Conservation (phyloP, 1,284 basidiomycete species). For the Cutaneotrichosporon cavernicola region DNA sequence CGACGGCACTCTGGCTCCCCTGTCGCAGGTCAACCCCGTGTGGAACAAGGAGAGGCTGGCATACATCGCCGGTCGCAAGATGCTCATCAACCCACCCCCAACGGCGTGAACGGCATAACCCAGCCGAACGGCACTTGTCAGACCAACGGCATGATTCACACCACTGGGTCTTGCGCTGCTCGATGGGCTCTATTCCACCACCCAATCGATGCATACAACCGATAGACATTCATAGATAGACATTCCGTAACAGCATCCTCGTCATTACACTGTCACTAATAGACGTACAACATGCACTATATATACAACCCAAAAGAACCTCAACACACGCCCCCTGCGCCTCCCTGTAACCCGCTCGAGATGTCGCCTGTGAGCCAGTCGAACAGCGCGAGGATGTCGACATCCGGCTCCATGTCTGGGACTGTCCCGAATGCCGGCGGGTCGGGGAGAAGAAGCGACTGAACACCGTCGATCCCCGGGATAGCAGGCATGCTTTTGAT, state of each 20-base stretch:
- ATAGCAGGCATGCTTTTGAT: constrained; percentile 21
- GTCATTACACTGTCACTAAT: neutral
- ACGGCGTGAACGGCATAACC: neutral
- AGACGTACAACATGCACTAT: constrained; percentile 4
- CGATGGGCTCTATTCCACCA: neutral
- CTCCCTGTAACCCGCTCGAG: constrained; percentile 3
- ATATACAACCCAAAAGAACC: neutral
- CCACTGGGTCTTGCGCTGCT: neutral
- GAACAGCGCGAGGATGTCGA: constrained; percentile 23
- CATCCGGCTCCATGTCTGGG: constrained; percentile 13
- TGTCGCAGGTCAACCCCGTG: constrained; percentile 8
- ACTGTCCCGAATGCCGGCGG: neutral
- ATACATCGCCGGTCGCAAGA: constrained; percentile 15
- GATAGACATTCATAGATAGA: neutral
- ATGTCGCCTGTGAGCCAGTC: constrained; percentile 28
- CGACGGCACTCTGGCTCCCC: neutral
- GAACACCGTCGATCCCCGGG: constrained; percentile 22
- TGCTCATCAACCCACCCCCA: neutral
- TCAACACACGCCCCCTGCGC: constrained; percentile 2
- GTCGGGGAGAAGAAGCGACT: constrained; percentile 8
- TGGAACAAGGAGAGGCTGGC: constrained; percentile 16
- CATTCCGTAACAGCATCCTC: neutral
- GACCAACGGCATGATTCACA: neutral
- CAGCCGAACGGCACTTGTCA: neutral
- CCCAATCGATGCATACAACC: neutral